phyloP scores from a whole-genome alignment of 176 grass and related monocot species.

The Avena sativa region DNA sequence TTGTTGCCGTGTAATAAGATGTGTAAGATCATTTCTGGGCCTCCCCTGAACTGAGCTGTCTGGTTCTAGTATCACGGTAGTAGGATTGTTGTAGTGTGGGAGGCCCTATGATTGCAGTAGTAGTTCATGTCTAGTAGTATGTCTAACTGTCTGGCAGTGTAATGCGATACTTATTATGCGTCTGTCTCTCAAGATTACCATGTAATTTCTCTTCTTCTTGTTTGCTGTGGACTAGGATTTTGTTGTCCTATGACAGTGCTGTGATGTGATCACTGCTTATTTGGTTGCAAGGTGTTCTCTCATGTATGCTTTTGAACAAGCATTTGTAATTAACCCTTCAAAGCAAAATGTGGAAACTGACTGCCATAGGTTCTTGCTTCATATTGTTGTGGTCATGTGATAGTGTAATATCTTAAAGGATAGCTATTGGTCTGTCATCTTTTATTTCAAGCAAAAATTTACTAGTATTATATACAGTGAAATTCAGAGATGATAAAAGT shows the following conservation, averaged over 20 bases:
- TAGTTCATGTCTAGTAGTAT: constrained; percentile 42
- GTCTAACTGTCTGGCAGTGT: constrained; percentile 9
- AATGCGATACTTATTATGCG: constrained; percentile 48
- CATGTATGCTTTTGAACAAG: background rate
- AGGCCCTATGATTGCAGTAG: constrained; percentile 24
- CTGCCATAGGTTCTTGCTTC: background rate
- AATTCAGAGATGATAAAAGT: background rate
- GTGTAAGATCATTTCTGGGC: constrained; percentile 35
- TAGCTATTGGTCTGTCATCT: background rate
- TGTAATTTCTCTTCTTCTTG: constrained; percentile 30
- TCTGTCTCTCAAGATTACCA: constrained; percentile 8
- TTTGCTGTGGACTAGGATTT: constrained; percentile 14
- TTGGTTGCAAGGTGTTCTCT: background rate
- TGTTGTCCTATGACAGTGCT: constrained; percentile 2
- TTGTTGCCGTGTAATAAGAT: constrained; percentile 48
- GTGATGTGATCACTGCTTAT: background rate
- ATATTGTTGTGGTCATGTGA: background rate
- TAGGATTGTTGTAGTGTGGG: constrained; percentile 36
- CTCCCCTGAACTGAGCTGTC: constrained; percentile 36
- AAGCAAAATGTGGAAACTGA: background rate
- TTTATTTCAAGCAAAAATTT: background rate
- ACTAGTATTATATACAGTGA: background rate
- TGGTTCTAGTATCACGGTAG: constrained; percentile 29
- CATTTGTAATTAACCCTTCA: too few relatives aligned
- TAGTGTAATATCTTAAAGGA: background rate